Percentiles rank a stretch among this genome's conserved stretches.
Evolutionary conservation across 176 grass and related monocot genomes (phyloP).

Genomic region (Zea luxurians): DNA sequence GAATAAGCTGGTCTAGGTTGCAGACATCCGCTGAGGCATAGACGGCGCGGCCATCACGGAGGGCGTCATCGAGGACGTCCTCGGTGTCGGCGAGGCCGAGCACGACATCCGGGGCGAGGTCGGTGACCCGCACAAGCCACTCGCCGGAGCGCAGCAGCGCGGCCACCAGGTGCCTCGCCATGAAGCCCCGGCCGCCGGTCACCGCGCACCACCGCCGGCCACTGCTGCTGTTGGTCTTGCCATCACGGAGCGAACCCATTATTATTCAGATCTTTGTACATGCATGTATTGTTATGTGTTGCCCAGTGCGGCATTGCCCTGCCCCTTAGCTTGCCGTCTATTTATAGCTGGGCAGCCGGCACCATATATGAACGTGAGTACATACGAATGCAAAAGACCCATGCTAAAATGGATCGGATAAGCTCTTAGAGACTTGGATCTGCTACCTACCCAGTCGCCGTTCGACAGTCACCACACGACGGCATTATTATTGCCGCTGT

Average conservation of each 20-base stretch:
- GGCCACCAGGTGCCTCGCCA: constrained; percentile 61
- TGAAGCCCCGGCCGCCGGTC: constrained; percentile 67
- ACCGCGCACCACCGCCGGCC: constrained; percentile 52
- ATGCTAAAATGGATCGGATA: no score
- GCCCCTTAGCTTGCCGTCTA: no score
- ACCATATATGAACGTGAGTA: no score
- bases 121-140: constrained; percentile 59
- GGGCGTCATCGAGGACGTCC: constrained; percentile 38
- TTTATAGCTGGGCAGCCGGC: no score
- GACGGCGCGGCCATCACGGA: constrained; percentile 48
- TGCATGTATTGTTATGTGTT: no score
- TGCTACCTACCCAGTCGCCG: no score
- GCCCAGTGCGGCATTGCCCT: no score
- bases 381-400: no score
- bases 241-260: not conserved
- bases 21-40: constrained; percentile 52
- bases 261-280: not conserved
- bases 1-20: constrained; percentile 40
- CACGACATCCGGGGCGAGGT: constrained; percentile 37
- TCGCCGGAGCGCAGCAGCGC: constrained; percentile 55
- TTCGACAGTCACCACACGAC: no score
- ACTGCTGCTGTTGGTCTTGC: not conserved
- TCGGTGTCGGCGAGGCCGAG: constrained; percentile 44
- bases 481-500: no score
- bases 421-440: no score